Conservation (phyloP, 345 rosid species). For the Citrus mangshanensis region DNA sequence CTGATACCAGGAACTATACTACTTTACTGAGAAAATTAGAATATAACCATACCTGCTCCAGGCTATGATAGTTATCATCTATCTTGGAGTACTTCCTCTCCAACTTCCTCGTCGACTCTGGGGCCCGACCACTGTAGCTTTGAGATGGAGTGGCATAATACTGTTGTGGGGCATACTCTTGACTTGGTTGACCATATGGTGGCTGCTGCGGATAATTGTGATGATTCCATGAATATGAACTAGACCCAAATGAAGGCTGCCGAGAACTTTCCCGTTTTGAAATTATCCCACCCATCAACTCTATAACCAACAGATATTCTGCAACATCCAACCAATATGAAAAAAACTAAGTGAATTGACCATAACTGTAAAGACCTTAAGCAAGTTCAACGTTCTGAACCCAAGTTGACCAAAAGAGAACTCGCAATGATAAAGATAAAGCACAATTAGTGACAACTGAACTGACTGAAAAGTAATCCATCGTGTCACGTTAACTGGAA, state of each 20-base stretch:
- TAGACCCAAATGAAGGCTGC: conserved; percentile 29
- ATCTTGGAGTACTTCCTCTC: conserved; percentile 69
- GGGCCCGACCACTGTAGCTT: conserved; percentile 31
- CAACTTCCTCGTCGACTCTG: conserved; percentile 36
- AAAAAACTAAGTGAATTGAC: conserved; percentile 4
- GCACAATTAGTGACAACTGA: not conserved
- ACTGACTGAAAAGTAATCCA: not conserved
- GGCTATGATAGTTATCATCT: conserved; percentile 55
- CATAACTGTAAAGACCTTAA: not conserved
- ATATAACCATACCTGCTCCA: conserved; percentile 49
- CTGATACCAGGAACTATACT: not conserved
- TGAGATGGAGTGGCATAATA: conserved; percentile 38
- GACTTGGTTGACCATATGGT: conserved; percentile 40
- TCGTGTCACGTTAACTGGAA: not conserved
- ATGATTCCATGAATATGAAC: conserved; percentile 39
- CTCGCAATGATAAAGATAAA: not conserved
- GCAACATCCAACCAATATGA: conserved; percentile 15
- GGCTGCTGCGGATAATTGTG: conserved; percentile 37
- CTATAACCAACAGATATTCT: conserved; percentile 15
- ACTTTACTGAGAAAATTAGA: not conserved
- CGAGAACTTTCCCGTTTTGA: conserved; percentile 37
- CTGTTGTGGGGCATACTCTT: conserved; percentile 35
- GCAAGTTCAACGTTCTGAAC: not conserved
- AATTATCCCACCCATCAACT: conserved; percentile 54
- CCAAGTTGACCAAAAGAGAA: not conserved